phyloP scores from a whole-genome alignment of 805 yeast species.

The Cyberlindnera samutprakarnensis region DNA sequence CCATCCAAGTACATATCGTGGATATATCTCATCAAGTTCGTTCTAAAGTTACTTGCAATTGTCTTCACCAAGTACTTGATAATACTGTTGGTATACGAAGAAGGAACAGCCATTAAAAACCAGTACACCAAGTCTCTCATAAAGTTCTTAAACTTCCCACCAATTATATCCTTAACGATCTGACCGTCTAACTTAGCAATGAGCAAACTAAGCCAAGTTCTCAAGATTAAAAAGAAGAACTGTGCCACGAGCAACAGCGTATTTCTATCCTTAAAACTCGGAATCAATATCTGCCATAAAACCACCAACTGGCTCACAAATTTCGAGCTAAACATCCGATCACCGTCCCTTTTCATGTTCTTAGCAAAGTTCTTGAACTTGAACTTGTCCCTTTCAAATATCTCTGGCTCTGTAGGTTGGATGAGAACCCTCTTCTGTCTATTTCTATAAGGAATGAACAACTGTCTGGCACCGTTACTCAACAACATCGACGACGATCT shows the following conservation, averaged over 20 bases:
- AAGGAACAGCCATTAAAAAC: slow-evolving; percentile 88
- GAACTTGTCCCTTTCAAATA: slow-evolving; percentile 21
- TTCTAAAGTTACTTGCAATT: slow-evolving; percentile 76
- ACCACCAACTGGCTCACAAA: slow-evolving; percentile 68
- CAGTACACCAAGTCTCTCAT: slow-evolving; percentile 74
- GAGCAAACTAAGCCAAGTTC: slow-evolving; percentile 82
- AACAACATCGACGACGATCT: slow-evolving; percentile 23
- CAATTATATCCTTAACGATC: slow-evolving; percentile 80
- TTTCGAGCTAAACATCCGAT: slow-evolving; percentile 41
- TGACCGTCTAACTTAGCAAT: slow-evolving; percentile 91
- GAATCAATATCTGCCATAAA: slow-evolving; percentile 78
- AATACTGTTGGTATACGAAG: slow-evolving; percentile 86
- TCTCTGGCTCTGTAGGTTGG: slow-evolving; percentile 22
- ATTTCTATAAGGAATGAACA: slow-evolving; percentile 22
- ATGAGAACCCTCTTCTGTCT: slow-evolving; percentile 22
- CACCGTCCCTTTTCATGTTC: slow-evolving; percentile 17
- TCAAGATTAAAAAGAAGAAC: slow-evolving; percentile 61
- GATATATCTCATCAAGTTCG: slow-evolving; percentile 73
- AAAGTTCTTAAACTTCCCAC: slow-evolving; percentile 70
- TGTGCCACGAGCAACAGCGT: slow-evolving; percentile 61
- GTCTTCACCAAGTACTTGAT: slow-evolving; percentile 74
- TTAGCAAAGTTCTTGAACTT: slow-evolving; percentile 21
- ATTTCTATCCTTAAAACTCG: slow-evolving; percentile 60
- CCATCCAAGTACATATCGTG: slow-evolving; percentile 86
- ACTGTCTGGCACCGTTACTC: slow-evolving; percentile 23